Evolutionary conservation across 257 asterid genomes (phyloP).

Genomic region (Ligustrum vulgare): DNA sequence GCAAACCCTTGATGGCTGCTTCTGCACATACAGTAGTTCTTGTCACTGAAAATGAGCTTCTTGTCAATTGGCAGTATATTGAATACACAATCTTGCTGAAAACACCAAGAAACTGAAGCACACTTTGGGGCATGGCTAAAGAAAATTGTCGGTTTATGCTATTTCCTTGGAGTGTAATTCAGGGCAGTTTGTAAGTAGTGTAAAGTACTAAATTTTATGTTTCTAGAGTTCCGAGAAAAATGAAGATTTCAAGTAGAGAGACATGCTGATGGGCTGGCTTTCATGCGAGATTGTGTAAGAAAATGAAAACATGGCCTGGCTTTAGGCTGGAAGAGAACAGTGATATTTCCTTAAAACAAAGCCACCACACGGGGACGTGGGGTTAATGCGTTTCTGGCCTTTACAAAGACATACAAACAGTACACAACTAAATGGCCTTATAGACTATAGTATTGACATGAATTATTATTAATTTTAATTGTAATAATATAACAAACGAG

Average conservation of each 20-base stretch:
- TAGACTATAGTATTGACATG: neutral
- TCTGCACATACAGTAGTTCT: conserved; percentile 25
- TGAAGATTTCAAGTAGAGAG: conserved; percentile 32
- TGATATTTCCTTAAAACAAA: conserved; percentile 5
- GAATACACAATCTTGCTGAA: conserved; percentile 17
- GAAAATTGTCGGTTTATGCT: conserved; percentile 18
- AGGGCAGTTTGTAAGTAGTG: conserved; percentile 35
- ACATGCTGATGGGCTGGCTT: conserved; percentile 21
- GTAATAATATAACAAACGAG: conserved; percentile 26
- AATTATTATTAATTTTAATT: neutral
- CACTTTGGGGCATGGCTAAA: conserved; percentile 29
- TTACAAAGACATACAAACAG: conserved; percentile 16
- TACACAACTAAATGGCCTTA: neutral
- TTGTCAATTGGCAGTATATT: neutral
- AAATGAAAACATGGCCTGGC: conserved; percentile 49
- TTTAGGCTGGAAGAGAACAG: conserved; percentile 53
- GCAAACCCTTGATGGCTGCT: conserved; percentile 35
- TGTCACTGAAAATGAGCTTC: conserved; percentile 14
- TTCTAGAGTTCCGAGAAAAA: conserved; percentile 31
- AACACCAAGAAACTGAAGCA: conserved; percentile 32
- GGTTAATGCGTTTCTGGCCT: conserved; percentile 1
- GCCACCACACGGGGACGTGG: conserved; percentile 56
- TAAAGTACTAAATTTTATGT: conserved; percentile 34
- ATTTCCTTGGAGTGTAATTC: conserved; percentile 27
- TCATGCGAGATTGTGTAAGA: conserved; percentile 22